These are phyloP conservation scores for Hymenoscyphus albidus DNA, from an alignment of 2,329 filamentous ascomycete genomes.

Conservation along the genomic window DNA sequence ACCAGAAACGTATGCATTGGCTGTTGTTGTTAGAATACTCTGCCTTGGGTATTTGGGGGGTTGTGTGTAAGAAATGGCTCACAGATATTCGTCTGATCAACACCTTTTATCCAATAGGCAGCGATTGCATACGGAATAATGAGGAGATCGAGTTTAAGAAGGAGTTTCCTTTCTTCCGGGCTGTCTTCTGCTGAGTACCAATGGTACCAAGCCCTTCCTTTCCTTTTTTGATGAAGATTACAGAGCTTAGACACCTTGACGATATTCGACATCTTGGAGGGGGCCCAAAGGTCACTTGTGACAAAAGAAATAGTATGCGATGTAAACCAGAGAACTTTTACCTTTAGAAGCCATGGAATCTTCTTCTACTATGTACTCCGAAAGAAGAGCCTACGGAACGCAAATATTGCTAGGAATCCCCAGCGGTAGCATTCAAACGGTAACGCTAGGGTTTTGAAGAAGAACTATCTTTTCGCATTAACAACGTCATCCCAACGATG, in stretches of 20 bases:
- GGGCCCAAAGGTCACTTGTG: neutral
- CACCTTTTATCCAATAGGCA: conserved; percentile 46
- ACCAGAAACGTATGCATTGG: conserved; percentile 32
- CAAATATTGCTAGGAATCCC: no score
- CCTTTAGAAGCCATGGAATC: no score
- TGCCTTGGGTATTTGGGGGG: conserved; percentile 5
- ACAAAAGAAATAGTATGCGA: neutral
- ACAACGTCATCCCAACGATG: no score
- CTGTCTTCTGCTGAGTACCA: conserved; percentile 50
- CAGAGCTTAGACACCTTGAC: neutral
- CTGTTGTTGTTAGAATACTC: conserved; percentile 25
- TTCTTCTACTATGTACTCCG: no score
- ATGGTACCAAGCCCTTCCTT: conserved; percentile 31
- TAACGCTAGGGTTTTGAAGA: no score
- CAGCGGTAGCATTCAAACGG: no score
- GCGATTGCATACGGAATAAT: conserved; percentile 55
- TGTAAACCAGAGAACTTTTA: neutral
- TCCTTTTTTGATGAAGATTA: conserved; percentile 20
- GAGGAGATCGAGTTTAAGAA: conserved; percentile 52
- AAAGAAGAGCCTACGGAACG: no score
- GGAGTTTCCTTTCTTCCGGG: conserved; percentile 46
- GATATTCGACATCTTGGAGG: neutral
- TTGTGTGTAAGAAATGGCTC: neutral
- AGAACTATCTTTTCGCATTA: no score
- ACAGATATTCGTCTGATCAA: conserved; percentile 29